phyloP scores from a whole-genome alignment of 192 early-diverging fungal species.

The Allomyces macrogynus region DNA sequence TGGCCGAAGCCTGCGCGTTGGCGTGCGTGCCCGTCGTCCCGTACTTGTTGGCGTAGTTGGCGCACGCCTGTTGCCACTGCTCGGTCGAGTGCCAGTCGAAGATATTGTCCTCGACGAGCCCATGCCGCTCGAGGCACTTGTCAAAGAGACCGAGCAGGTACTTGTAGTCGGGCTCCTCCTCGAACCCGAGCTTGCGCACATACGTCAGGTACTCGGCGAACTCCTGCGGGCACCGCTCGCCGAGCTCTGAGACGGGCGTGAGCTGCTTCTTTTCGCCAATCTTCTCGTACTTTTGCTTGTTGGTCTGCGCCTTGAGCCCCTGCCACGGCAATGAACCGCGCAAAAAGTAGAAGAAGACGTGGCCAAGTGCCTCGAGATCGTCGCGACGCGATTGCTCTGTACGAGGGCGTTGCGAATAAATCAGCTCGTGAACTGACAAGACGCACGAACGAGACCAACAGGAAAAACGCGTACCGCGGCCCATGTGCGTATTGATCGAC shows the following conservation, averaged over 20 bases:
- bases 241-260: conserved; percentile 69
- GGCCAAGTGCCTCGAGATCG: conserved; percentile 90
- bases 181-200: conserved; percentile 78
- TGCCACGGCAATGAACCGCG: conserved; percentile 90
- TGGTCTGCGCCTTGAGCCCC: conserved; percentile 88
- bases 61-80: neutral
- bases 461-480: conserved; percentile 37
- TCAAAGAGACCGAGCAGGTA: conserved; percentile 70
- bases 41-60: neutral
- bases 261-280: conserved; percentile 97
- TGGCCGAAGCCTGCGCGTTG: too few species aligned
- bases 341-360: conserved; percentile 98
- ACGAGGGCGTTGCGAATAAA: neutral
- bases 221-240: conserved; percentile 80
- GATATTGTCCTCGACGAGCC: conserved; percentile 69
- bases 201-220: conserved; percentile 78
- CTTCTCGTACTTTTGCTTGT: conserved; percentile 99
- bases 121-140: conserved; percentile 43
- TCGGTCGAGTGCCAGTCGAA: conserved; percentile 68
- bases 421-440: neutral
- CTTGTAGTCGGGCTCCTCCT: conserved; percentile 94
- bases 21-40: too few species aligned
- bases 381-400: conserved; percentile 93
- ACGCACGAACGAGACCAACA: too few species aligned
- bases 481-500: conserved; percentile 95